Evolutionary conservation across 208 protist genomes (phyloP), one percentile per base, ranked within the genome.

Genomic region (Porcisia deanei): DNA sequence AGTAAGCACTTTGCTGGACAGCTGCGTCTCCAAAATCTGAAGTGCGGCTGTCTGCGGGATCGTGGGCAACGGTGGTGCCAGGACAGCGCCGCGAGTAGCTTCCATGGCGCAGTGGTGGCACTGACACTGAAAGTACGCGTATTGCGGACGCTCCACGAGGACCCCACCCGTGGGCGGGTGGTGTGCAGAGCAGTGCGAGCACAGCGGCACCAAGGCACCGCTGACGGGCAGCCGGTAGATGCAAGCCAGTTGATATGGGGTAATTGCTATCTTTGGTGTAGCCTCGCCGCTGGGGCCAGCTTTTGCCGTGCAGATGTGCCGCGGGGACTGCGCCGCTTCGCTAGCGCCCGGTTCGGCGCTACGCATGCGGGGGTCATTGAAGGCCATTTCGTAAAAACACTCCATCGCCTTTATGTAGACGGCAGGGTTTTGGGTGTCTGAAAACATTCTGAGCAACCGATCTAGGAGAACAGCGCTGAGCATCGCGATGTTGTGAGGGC

Each of bases 351-450:
- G 37, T 18, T 53, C 74, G 10, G 69, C 39, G 41, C 63, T 52
- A 39, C 64, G 61, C 25, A 54, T 49, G 71, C 82, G 87, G 6
- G 87, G 87, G 73, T 89, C 87, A 63, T 92, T 93, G 76, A 85
- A 89, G 69, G 86, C 81, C 37, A 95, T 45, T 71, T 93, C 88
- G n/a, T 70, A 80, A 79, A 95, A 89, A 71, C 87, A 90, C 39
- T 89, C 81, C 70, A 93, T 82, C 10, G 84, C 88, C 39, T 88
- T 86, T 61, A 85, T 81, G 45, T 86, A 84, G 57, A 85, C 87
- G 68, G 83, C 74, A 6, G 86, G 80, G 81, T 82, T 93, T 66
- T 73, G 76, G 10, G 83, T 77, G 20, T 65, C 74, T 18, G 64
- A 71, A 7, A 81, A 59, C 71, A 91, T 81, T 16, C 84, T 55